Evolutionary conservation across 805 yeast species (phyloP).

Genomic region (Starmera dryadoides): DNA sequence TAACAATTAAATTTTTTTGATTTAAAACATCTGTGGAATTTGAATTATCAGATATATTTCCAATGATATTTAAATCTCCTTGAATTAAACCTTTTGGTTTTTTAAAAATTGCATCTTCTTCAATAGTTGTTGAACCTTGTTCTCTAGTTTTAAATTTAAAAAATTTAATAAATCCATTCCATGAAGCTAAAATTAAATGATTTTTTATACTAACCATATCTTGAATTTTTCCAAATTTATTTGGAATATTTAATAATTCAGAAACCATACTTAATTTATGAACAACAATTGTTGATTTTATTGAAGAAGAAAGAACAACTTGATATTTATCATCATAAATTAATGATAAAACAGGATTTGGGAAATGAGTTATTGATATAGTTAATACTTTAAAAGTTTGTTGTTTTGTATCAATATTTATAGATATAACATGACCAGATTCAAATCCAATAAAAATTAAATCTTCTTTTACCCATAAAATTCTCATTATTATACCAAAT

Average conservation of each 20-base stretch:
- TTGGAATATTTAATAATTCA: not conserved
- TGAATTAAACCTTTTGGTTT: conserved; percentile 19
- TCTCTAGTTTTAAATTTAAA: conserved; percentile 13
- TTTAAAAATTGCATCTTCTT: conserved; percentile 9
- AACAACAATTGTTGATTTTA: conserved; percentile 33
- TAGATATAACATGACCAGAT: conserved; percentile 51
- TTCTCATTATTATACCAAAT: conserved; percentile 64
- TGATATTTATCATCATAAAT: conserved; percentile 19
- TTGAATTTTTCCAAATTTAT: conserved; percentile 30
- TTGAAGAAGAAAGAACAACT: conserved; percentile 37
- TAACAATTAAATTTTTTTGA: conserved; percentile 16
- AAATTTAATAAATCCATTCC: conserved; percentile 43
- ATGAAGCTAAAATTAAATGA: conserved; percentile 31
- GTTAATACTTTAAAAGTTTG: conserved; percentile 6
- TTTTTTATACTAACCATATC: conserved; percentile 17
- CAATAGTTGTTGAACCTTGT: conserved; percentile 5
- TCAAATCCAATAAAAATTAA: conserved; percentile 57
- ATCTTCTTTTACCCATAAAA: conserved; percentile 28
- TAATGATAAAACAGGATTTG: conserved; percentile 49
- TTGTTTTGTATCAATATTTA: conserved; percentile 13
- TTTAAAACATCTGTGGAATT: conserved; percentile 16
- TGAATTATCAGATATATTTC: conserved; percentile 22
- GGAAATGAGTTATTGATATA: conserved; percentile 29
- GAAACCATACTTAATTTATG: conserved; percentile 15
- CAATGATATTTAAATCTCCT: conserved; percentile 20